These are phyloP conservation scores for Jamesozyma gamospora DNA, from an alignment of 805 yeast genomes.

Conservation along the genomic window DNA sequence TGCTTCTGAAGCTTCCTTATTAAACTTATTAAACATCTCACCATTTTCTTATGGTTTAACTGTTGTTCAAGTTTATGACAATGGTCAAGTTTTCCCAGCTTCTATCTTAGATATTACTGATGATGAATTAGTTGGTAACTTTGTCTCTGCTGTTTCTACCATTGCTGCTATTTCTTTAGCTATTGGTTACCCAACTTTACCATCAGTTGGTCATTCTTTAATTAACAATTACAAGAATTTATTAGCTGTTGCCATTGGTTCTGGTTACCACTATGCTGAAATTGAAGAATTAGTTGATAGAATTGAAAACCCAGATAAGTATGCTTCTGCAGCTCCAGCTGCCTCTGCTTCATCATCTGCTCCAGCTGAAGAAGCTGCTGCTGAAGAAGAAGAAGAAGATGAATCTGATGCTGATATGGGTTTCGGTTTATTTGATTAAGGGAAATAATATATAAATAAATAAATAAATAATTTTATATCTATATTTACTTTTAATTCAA, in stretches of 20 bases:
- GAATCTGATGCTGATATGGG: slow-evolving; percentile 83
- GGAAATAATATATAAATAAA: slow-evolving; percentile 35
- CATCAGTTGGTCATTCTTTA: slow-evolving; percentile 97
- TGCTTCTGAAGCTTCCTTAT: slow-evolving; percentile 96
- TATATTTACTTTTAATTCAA: neutral
- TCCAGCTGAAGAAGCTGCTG: slow-evolving; percentile 57
- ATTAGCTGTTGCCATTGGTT: slow-evolving; percentile 93
- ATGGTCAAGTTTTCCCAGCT: slow-evolving; percentile 97
- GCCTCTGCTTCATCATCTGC: slow-evolving; percentile 69
- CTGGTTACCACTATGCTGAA: slow-evolving; percentile 98
- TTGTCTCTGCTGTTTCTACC: slow-evolving; percentile 83
- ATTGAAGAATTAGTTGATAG: slow-evolving; percentile 98
- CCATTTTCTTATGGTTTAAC: slow-evolving; percentile 99
- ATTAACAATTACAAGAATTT: slow-evolving; percentile 99
- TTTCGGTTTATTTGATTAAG: slow-evolving; percentile 96
- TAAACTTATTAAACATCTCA: slow-evolving; percentile 99
- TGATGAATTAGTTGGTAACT: slow-evolving; percentile 88
- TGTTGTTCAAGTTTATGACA: slow-evolving; percentile 94
- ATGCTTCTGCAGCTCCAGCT: slow-evolving; percentile 98
- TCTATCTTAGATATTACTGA: slow-evolving; percentile 97
- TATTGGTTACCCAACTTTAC: slow-evolving; percentile 97
- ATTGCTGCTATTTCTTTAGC: slow-evolving; percentile 96
- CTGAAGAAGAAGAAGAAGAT: slow-evolving; percentile 64
- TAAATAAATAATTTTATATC: neutral
- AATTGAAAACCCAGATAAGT: slow-evolving; percentile 99